Percentiles rank a stretch among this genome's conserved stretches.
phyloP scores from a whole-genome alignment of 2,329 filamentous ascomycete genomes.

The Daldinia eschscholtzii region DNA sequence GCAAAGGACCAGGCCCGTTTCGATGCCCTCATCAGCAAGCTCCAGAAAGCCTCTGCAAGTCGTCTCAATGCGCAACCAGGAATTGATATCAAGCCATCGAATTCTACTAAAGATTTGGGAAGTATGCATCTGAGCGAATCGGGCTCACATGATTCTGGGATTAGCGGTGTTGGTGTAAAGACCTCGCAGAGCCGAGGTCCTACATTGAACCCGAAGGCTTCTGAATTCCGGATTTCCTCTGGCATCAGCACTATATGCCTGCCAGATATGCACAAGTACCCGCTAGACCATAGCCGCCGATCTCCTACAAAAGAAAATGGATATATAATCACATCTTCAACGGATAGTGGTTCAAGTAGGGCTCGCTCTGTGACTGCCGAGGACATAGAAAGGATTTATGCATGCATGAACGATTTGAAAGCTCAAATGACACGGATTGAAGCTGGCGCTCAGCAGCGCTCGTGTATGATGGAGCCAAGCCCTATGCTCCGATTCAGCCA shows the following conservation, averaged over 20 bases:
- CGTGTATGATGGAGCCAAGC: neutral
- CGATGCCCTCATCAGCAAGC: conserved; percentile 43
- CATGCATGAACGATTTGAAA: conserved; percentile 19
- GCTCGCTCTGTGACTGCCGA: conserved; percentile 2
- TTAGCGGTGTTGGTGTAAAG: conserved; percentile 26
- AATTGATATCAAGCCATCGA: neutral
- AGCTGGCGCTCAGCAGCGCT: conserved; percentile 5
- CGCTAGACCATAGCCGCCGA: neutral
- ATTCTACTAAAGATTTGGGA: neutral
- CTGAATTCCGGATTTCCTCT: conserved; percentile 43
- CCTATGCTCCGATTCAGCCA: conserved; percentile 12
- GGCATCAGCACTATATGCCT: neutral
- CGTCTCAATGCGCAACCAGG: conserved; percentile 5
- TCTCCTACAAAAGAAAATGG: neutral
- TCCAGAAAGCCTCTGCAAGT: conserved; percentile 39
- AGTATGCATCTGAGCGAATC: conserved; percentile 12
- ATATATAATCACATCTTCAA: neutral
- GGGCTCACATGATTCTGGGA: conserved; percentile 32
- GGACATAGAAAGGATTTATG: conserved; percentile 8
- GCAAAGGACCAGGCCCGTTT: conserved; percentile 34
- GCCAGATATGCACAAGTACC: neutral
- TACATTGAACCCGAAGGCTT: conserved; percentile 47
- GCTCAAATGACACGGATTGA: conserved; percentile 10
- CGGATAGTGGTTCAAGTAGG: neutral
- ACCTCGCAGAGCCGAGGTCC: neutral